Base-by-base conservation (phyloP, 495 filamentous ascomycete species). In the Talaromyces liani region DNA sequence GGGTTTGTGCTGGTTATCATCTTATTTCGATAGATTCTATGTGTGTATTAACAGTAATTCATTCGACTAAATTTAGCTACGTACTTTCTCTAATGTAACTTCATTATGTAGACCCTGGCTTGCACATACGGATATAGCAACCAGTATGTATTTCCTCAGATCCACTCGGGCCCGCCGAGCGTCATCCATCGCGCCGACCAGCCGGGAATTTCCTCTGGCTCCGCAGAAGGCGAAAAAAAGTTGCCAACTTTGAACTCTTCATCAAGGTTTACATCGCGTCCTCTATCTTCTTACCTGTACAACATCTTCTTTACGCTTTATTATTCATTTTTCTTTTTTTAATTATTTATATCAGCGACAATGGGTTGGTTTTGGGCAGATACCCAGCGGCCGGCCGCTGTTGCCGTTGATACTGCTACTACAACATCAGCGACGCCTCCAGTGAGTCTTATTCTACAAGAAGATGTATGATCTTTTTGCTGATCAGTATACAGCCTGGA, bases 341-440 rank as follows among this genome's bases (percentile, higher is more conserved):
- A 16, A 8, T 33, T 1, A 20, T 60, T 58, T 9, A 65, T 55
- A 56, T 39, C 63, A 45, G 58, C 64, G 60, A 72, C 65, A 54
- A 97, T 98, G 94, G 94, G 94, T 65, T 98, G 95, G 95, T 98
- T 98, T 68, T 98, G 94, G 94, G 90, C 92, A 75, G 92, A 98
- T 66, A 71, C 84, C 55, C 72, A 71, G 65, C 74, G 72, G 53
- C 76, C 81, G 34, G 82, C 76, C 67, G 73, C 72, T 60, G 68
- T 71, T 27, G 68, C 77, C 9, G 53, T 56, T 29, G 12, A 27
- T 14, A 29, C 54, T 67, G 68, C 58, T 69, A 77, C 16, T 72
- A 76, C 67, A 71, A 66, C 57, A 62, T 73, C 71, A 71, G 75
- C 72, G 53, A 72, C 77, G 55, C 88, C 86, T 72, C 91, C 93